These are phyloP conservation scores for Bipolaris zeicola DNA, from an alignment of 2,329 filamentous ascomycete genomes.

Conservation along the genomic window DNA sequence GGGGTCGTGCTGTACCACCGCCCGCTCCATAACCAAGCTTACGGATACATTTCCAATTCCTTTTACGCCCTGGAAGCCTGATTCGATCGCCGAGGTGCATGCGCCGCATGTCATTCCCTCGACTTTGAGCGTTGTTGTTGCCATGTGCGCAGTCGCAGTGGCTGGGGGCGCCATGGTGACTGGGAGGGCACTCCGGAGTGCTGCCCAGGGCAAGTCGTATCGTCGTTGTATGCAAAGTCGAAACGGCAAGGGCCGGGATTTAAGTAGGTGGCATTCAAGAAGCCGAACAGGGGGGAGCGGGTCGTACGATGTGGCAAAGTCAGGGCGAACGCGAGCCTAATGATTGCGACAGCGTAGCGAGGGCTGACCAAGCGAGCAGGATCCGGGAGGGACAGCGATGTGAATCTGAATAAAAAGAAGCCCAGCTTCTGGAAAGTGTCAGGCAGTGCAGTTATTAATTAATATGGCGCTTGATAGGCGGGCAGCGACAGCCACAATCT, in stretches of 20 bases:
- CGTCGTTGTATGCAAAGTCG: conserved; percentile 2
- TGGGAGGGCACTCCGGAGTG: conserved; percentile 8
- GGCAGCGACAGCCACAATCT: conserved; percentile 21
- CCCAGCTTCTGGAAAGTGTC: conserved; percentile 38
- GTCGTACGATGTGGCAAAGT: conserved; percentile 21
- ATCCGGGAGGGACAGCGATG: conserved; percentile 10
- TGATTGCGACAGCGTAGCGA: conserved; percentile 19
- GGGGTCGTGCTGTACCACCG: conserved; percentile 90
- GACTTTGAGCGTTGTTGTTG: conserved; percentile 87
- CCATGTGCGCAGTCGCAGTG: conserved; percentile 64
- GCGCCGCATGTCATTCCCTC: conserved; percentile 89
- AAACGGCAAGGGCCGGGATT: not conserved
- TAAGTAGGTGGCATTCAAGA: conserved; percentile 3
- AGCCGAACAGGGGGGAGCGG: conserved; percentile 23
- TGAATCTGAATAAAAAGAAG: conserved; percentile 29
- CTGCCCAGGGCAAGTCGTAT: not conserved
- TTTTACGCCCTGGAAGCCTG: conserved; percentile 80
- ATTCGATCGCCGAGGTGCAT: conserved; percentile 94
- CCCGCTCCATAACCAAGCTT: conserved; percentile 91
- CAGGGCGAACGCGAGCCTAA: conserved; percentile 12
- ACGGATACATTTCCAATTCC: conserved; percentile 88
- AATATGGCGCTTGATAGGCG: conserved; percentile 22
- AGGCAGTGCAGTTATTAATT: conserved; percentile 34
- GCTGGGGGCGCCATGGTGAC: conserved; percentile 35
- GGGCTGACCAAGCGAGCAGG: not conserved